Conservation (phyloP, 257 asterid species). For the Ilex asprella region DNA sequence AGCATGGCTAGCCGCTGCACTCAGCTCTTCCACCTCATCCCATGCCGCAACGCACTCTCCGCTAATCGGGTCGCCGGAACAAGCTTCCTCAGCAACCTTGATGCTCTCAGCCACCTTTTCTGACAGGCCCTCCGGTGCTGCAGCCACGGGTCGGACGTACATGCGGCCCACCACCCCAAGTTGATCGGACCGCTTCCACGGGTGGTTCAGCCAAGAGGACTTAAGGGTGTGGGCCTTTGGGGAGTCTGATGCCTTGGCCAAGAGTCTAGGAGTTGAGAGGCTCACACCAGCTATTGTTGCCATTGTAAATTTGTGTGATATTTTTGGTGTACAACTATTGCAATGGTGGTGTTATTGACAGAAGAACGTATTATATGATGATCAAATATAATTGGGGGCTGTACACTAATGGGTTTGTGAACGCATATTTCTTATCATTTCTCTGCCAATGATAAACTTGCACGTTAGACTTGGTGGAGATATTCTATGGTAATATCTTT, state of each 20-base stretch:
- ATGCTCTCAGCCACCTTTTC: conserved; percentile 86
- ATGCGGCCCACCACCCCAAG: conserved; percentile 4
- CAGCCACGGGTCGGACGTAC: conserved; percentile 36
- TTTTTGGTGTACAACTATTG: neutral
- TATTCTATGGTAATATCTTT: too few species aligned
- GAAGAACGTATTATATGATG: neutral
- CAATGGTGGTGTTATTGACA: neutral
- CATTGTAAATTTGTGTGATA: conserved; percentile 19
- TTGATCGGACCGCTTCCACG: conserved; percentile 38
- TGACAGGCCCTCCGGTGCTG: conserved; percentile 62
- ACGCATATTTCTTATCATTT: conserved; percentile 50
- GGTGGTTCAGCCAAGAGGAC: conserved; percentile 29
- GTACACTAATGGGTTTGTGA: conserved; percentile 19
- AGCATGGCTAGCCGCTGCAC: conserved; percentile 92
- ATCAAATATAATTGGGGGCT: conserved; percentile 8
- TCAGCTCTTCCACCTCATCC: conserved; percentile 99
- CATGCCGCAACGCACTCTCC: conserved; percentile 98
- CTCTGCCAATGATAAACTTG: conserved; percentile 21
- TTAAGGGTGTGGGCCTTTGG: conserved; percentile 18
- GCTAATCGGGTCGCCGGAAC: conserved; percentile 52
- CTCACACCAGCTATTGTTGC: conserved; percentile 57
- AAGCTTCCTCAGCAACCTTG: conserved; percentile 65
- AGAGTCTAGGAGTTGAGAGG: conserved; percentile 38
- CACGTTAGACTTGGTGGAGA: conserved; percentile 23
- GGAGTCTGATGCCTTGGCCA: conserved; percentile 28